Conservation (phyloP, 805 yeast genomes). For the Torulaspora quercuum region DNA sequence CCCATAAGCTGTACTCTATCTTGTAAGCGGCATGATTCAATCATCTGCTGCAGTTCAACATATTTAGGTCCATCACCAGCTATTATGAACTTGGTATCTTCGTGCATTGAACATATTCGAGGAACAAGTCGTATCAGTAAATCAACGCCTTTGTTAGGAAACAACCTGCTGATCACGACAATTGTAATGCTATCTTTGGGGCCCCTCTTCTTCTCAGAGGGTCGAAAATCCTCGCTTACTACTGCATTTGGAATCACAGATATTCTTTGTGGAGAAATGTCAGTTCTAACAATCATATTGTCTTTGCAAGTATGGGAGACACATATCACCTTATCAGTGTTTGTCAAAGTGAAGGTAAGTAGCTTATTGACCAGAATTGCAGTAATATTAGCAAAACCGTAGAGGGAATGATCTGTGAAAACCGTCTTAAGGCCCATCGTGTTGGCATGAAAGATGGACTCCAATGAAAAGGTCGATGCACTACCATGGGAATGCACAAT, state of each 20-base stretch:
- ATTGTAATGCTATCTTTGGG: constrained; percentile 56
- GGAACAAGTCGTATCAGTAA: constrained; percentile 82
- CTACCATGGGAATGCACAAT: constrained; percentile 96
- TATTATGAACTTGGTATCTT: constrained; percentile 69
- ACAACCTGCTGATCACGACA: constrained; percentile 85
- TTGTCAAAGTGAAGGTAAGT: constrained; percentile 76
- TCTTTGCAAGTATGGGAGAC: constrained; percentile 97
- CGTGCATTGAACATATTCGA: constrained; percentile 59
- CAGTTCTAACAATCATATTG: constrained; percentile 85
- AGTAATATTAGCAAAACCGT: constrained; percentile 86
- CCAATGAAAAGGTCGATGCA: constrained; percentile 80
- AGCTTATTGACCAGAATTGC: constrained; percentile 83
- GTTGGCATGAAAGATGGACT: constrained; percentile 84
- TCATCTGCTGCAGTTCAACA: constrained; percentile 90
- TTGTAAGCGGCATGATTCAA: constrained; percentile 80
- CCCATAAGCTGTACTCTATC: constrained; percentile 85
- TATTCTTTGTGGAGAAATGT: constrained; percentile 69
- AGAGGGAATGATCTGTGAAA: constrained; percentile 92
- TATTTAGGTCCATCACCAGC: constrained; percentile 98
- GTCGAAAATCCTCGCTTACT: constrained; percentile 74
- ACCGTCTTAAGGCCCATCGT: constrained; percentile 91
- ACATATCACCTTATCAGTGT: constrained; percentile 90
- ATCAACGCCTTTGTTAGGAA: constrained; percentile 96
- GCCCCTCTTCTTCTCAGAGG: constrained; percentile 28
- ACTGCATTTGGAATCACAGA: constrained; percentile 97